A percentile compares a stretch with the other conserved stretches of the same genome.
Evolutionary conservation across 2,329 filamentous ascomycete species (phyloP).

Genomic region (Didymella glomerata): DNA sequence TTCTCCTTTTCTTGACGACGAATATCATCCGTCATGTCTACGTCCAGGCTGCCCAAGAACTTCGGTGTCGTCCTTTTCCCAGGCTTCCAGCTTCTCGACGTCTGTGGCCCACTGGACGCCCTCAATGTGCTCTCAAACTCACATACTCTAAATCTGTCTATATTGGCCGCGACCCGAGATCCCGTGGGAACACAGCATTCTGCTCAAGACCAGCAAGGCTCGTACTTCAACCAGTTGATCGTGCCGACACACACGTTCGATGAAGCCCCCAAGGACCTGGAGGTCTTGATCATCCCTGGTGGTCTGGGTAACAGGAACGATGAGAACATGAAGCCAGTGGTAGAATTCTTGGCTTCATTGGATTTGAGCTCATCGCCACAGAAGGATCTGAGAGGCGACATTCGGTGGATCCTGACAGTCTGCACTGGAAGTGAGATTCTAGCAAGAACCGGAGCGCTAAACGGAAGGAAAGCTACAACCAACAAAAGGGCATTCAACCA

Average conservation of each 20-base stretch:
- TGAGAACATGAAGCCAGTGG: slow-evolving; percentile 46
- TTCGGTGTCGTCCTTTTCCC: slow-evolving; percentile 48
- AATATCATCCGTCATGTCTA: slow-evolving; percentile 7
- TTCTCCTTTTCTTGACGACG: neutral
- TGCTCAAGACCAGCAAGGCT: slow-evolving; percentile 23
- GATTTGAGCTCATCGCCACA: slow-evolving; percentile 60
- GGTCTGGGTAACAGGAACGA: slow-evolving; percentile 59
- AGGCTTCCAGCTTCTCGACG: slow-evolving; percentile 51
- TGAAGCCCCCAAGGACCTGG: slow-evolving; percentile 59
- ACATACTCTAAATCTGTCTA: slow-evolving; percentile 40
- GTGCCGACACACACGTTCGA: slow-evolving; percentile 65
- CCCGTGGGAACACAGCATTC: slow-evolving; percentile 45
- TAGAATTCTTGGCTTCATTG: slow-evolving; percentile 40
- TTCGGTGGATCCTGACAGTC: slow-evolving; percentile 68
- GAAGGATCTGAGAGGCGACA: slow-evolving; percentile 19
- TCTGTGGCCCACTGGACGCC: slow-evolving; percentile 58
- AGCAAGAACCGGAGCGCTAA: slow-evolving; percentile 67
- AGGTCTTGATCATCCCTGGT: slow-evolving; percentile 73
- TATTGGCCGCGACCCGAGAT: slow-evolving; percentile 46
- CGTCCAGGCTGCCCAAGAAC: slow-evolving; percentile 33
- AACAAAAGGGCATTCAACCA: slow-evolving; percentile 68
- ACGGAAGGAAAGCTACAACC: slow-evolving; percentile 69
- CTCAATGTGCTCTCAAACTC: slow-evolving; percentile 51
- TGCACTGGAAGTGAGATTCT: slow-evolving; percentile 71
- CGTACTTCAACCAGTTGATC: slow-evolving; percentile 49